phyloP scores from a whole-genome alignment of 1,284 basidiomycete species.

The Coriolopsis trogii region DNA sequence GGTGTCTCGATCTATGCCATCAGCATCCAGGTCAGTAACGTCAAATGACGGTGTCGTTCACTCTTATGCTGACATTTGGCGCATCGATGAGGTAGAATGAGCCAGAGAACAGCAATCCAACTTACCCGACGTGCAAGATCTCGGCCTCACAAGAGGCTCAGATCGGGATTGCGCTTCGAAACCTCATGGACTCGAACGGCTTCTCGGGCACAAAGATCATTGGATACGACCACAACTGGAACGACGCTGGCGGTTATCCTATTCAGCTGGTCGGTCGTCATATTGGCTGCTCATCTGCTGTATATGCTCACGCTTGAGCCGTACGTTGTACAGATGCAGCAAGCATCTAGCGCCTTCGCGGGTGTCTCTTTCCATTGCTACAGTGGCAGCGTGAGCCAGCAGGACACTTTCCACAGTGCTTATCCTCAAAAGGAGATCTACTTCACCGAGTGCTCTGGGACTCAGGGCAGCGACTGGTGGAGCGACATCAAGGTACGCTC shows the following conservation, averaged over 20 bases:
- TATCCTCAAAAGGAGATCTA: constrained; percentile 53
- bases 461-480: constrained; percentile 73
- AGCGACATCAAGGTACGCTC: constrained; percentile 65
- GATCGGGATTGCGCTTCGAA: constrained; percentile 45
- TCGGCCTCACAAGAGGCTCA: constrained; percentile 43
- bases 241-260: constrained; percentile 49
- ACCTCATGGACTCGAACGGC: constrained; percentile 47
- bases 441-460: constrained; percentile 56
- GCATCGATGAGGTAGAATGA: constrained; percentile 43
- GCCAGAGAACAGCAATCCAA: constrained; percentile 46
- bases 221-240: constrained; percentile 56
- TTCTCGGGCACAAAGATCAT: constrained; percentile 46
- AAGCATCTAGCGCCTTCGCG: constrained; percentile 46
- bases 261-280: constrained; percentile 44
- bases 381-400: constrained; percentile 41
- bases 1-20: constrained; percentile 49
- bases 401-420: constrained; percentile 46
- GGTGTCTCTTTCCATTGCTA: constrained; percentile 59
- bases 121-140: constrained; percentile 48
- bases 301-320: not conserved
- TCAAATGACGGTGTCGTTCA: not conserved
- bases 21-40: constrained; percentile 35
- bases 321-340: constrained; percentile 43
- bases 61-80: not conserved
- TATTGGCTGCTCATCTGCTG: not conserved